Evolutionary conservation across 371 early-diverging fungal genomes (phyloP).

Genomic region (Mucor circinelloides): DNA sequence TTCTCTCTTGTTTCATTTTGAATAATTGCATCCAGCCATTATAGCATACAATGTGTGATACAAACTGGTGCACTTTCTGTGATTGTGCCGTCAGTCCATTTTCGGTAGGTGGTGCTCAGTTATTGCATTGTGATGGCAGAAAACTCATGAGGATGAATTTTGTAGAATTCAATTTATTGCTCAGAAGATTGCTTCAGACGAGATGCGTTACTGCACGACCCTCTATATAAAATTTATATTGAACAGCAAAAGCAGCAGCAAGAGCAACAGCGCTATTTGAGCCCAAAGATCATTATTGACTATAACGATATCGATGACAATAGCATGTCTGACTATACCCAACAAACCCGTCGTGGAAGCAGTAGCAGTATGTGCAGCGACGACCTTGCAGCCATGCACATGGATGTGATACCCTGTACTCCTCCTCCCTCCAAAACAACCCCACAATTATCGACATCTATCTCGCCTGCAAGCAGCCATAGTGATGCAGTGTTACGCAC

Average conservation of each 20-base stretch:
- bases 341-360: constrained; percentile 2
- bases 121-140: background rate
- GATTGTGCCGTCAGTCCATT: constrained; percentile 22
- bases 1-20: background rate
- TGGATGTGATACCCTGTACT: constrained; percentile 1
- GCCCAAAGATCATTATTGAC: background rate
- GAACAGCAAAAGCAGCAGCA: background rate
- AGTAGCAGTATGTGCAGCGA: constrained; percentile 15
- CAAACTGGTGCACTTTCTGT: constrained; percentile 29
- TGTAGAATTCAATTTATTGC: constrained; percentile 33
- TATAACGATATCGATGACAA: background rate
- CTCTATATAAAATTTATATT: background rate
- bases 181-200: constrained; percentile 26
- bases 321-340: background rate
- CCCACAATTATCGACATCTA: background rate
- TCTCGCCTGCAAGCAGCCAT: constrained; percentile 1
- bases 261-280: background rate
- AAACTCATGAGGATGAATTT: background rate
- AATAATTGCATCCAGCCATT: background rate
- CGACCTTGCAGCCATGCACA: constrained; percentile 19
- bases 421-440: background rate
- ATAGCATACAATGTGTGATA: constrained; percentile 17
- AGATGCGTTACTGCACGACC: constrained; percentile 20
- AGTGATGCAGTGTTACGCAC: background rate
- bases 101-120: constrained; percentile 6